A percentile compares a stretch with the other conserved stretches of the same genome.
phyloP scores from a whole-genome alignment of 345 rosid genomes.

The Bruguiera gymnorhiza region DNA sequence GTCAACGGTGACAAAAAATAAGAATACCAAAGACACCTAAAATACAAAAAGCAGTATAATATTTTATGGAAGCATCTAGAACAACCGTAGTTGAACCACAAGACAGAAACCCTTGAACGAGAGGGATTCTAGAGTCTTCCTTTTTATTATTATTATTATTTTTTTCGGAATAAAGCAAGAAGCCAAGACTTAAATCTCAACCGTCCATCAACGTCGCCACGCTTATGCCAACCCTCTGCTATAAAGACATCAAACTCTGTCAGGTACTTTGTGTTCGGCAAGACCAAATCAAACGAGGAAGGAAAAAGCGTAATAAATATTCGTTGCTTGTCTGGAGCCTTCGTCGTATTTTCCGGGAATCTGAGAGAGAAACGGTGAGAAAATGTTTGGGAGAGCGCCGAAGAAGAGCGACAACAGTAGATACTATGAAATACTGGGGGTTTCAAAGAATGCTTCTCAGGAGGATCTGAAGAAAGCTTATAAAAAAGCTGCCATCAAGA shows the following conservation, averaged over 20 bases:
- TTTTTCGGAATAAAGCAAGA: too few species aligned
- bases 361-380: not conserved
- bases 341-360: not conserved
- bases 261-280: too few species aligned
- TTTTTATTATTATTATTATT: not conserved
- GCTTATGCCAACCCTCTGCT: not conserved
- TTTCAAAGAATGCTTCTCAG: constrained; percentile 62
- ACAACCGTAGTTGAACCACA: not conserved
- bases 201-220: constrained; percentile 8
- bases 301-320: too few species aligned
- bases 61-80: not conserved
- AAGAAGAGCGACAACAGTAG: constrained; percentile 74
- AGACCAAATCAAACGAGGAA: too few species aligned
- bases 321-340: not conserved
- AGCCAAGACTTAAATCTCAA: constrained; percentile 2
- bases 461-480: constrained; percentile 94
- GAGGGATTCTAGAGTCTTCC: constrained; percentile 15
- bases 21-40: too few species aligned
- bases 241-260: not conserved
- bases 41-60: too few species aligned
- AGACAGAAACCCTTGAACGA: not conserved
- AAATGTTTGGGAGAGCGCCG: constrained; percentile 78
- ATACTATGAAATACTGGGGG: constrained; percentile 85
- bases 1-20: too few species aligned
- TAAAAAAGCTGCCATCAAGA: constrained; percentile 84